These are phyloP conservation scores for Boletus rubropictus DNA, from an alignment of 768 basidiomycete species.

Conservation along the genomic window DNA sequence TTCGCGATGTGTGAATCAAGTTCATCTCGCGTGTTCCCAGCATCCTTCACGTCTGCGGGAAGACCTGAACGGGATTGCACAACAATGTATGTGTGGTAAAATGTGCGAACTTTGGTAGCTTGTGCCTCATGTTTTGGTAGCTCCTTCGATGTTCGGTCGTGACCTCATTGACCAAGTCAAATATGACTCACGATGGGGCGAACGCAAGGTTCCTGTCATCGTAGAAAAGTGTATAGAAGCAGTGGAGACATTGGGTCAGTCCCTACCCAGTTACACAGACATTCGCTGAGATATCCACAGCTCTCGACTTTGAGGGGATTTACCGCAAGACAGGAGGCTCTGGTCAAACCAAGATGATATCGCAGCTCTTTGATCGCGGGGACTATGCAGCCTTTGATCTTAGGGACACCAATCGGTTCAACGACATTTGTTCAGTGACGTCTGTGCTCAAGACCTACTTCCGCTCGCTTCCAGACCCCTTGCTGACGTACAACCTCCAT, in stretches of 20 bases:
- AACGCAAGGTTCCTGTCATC: slow-evolving; percentile 72
- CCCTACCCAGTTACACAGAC: not conserved
- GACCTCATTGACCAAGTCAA: slow-evolving; percentile 80
- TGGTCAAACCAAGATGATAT: slow-evolving; percentile 87
- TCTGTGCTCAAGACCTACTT: slow-evolving; percentile 97
- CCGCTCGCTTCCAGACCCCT: slow-evolving; percentile 83
- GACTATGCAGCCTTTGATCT: slow-evolving; percentile 89
- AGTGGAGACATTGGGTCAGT: slow-evolving; percentile 79
- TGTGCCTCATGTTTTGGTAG: slow-evolving; percentile 34
- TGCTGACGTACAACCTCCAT: slow-evolving; percentile 87
- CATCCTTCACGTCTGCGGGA: slow-evolving; percentile 34
- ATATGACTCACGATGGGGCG: slow-evolving; percentile 53
- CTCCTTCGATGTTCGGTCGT: slow-evolving; percentile 89
- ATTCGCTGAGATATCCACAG: slow-evolving; percentile 34
- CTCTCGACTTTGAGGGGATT: slow-evolving; percentile 94
- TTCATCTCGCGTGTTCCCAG: slow-evolving; percentile 62
- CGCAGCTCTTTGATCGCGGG: slow-evolving; percentile 89
- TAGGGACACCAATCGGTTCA: slow-evolving; percentile 81
- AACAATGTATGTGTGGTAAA: slow-evolving; percentile 11
- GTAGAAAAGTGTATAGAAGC: slow-evolving; percentile 96
- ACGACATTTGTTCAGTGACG: slow-evolving; percentile 95
- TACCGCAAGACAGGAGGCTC: slow-evolving; percentile 97
- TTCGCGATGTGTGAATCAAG: slow-evolving; percentile 71
- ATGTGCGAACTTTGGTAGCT: slow-evolving; percentile 11
- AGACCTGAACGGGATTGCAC: slow-evolving; percentile 24